phyloP scores from a whole-genome alignment of 306 rosid genomes.

The Pyrus bretschneideri region DNA sequence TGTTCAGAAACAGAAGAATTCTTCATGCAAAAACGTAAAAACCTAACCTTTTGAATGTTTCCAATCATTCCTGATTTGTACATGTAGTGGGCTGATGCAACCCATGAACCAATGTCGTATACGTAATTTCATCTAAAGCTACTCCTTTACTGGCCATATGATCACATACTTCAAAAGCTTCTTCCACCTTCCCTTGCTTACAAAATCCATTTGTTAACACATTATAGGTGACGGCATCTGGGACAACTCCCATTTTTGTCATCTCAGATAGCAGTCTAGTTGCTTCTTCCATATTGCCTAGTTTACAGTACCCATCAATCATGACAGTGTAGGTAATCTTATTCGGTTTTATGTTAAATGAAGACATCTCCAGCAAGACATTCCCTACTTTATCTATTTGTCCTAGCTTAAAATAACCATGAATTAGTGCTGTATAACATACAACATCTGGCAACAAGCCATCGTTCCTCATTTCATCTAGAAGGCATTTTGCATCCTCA shows the following conservation, averaged over 20 bases:
- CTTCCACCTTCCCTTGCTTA: background rate
- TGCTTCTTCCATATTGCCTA: conserved; percentile 60
- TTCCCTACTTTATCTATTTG: background rate
- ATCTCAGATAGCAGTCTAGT: conserved; percentile 4
- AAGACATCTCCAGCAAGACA: background rate
- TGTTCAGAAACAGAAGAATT: background rate
- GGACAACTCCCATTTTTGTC: background rate
- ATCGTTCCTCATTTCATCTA: background rate
- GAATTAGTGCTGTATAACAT: conserved; percentile 48
- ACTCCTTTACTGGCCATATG: background rate
- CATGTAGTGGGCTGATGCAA: background rate
- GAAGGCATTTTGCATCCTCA: conserved; percentile 43
- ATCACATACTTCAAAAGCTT: background rate
- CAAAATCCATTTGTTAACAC: background rate
- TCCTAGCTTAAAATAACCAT: conserved; percentile 59
- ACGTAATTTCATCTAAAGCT: background rate
- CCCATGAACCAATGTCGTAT: background rate
- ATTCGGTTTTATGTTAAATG: background rate
- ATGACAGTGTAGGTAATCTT: conserved; percentile 14
- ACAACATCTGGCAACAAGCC: background rate
- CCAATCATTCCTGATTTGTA: background rate
- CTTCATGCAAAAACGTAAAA: background rate
- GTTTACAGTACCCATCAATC: conserved; percentile 61
- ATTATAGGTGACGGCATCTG: background rate
- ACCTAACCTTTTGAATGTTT: background rate